phyloP scores from a whole-genome alignment of 331 rosid species.

The Pyrus hybrid region DNA sequence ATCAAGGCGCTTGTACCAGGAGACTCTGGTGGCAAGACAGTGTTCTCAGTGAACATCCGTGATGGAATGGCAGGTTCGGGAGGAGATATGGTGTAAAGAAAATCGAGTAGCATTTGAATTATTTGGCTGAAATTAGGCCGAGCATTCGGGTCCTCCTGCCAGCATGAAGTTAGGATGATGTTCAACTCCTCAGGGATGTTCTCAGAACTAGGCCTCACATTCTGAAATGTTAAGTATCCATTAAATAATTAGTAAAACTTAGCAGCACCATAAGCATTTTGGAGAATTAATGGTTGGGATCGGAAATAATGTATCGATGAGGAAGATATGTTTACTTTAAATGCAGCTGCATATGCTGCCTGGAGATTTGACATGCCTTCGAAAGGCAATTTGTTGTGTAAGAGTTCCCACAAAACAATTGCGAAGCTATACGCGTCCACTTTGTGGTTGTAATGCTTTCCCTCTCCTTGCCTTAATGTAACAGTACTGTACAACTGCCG shows the following conservation, averaged over 20 bases:
- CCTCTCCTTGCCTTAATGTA: constrained; percentile 88
- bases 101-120: constrained; percentile 74
- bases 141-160: constrained; percentile 91
- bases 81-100: constrained; percentile 66
- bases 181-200: constrained; percentile 74
- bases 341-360: constrained; percentile 90
- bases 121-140: constrained; percentile 81
- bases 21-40: constrained; percentile 69
- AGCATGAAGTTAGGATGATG: constrained; percentile 65
- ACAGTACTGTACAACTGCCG: constrained; percentile 80
- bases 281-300: not conserved
- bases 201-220: constrained; percentile 88
- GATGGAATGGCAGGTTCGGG: constrained; percentile 54
- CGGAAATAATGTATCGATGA: not conserved
- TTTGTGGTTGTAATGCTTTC: constrained; percentile 87
- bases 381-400: constrained; percentile 82
- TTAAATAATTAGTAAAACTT: constrained; percentile 5
- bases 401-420: constrained; percentile 86
- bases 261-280: not conserved
- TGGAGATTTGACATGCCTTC: constrained; percentile 97
- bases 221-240: constrained; percentile 41
- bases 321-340: constrained; percentile 42
- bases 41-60: constrained; percentile 64
- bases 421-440: constrained; percentile 89
- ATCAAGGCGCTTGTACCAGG: constrained; percentile 93